Percentiles rank a stretch among this genome's conserved stretches.
Conservation (phyloP, 805 yeast genomes). For the Priceomyces castillae region DNA sequence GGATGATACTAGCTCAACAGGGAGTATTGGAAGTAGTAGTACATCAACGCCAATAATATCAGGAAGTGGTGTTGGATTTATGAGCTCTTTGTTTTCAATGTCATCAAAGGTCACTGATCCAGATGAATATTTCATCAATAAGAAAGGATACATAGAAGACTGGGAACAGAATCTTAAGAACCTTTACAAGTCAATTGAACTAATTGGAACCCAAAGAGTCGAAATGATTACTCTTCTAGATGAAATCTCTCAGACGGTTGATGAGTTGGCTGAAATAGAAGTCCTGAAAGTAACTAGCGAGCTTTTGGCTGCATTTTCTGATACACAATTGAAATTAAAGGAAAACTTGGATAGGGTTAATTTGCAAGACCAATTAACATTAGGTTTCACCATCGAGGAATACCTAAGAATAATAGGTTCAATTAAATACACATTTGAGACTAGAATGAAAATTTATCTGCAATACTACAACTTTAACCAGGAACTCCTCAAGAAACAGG, state of each 20-base stretch:
- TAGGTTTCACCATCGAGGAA: constrained; percentile 86
- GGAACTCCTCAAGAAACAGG: constrained; percentile 45
- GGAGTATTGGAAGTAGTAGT: constrained; percentile 11
- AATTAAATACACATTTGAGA: constrained; percentile 67
- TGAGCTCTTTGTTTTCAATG: constrained; percentile 70
- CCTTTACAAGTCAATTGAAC: constrained; percentile 67
- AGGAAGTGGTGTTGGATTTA: constrained; percentile 43
- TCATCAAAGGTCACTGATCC: constrained; percentile 69
- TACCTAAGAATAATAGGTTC: constrained; percentile 77
- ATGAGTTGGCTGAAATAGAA: constrained; percentile 69
- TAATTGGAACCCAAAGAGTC: constrained; percentile 69
- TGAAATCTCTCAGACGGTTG: constrained; percentile 56
- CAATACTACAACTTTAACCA: constrained; percentile 43
- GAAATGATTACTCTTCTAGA: constrained; percentile 68
- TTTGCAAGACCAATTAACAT: constrained; percentile 78
- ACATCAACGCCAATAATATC: constrained; percentile 15
- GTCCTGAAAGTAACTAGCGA: constrained; percentile 63
- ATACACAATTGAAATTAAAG: constrained; percentile 65
- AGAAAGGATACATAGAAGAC: constrained; percentile 64
- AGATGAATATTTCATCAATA: constrained; percentile 72
- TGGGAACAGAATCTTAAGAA: constrained; percentile 71
- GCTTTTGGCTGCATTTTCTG: constrained; percentile 68
- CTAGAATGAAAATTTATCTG: constrained; percentile 58
- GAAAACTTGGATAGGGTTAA: constrained; percentile 76
- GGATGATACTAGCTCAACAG: constrained; percentile 26